phyloP scores from a whole-genome alignment of 140 eudicot species.

The Ambrosia hybrid region DNA sequence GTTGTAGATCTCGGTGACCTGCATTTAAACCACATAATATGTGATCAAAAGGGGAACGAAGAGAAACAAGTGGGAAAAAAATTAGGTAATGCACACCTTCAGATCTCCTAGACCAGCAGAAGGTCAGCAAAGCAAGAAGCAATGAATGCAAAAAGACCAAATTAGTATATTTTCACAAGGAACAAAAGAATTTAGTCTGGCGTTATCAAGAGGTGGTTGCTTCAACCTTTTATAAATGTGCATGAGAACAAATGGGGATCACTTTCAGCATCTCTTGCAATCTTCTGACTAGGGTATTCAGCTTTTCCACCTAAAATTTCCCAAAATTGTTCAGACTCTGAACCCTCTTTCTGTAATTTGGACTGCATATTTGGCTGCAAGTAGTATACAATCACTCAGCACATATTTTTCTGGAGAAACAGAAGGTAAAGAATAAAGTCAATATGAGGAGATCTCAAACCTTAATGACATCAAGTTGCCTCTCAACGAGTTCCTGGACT shows the following conservation, averaged over 20 bases:
- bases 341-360: constrained; percentile 81
- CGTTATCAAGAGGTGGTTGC: constrained; percentile 5
- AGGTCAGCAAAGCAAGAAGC: constrained; percentile 30
- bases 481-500: constrained; percentile 94
- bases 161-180: constrained; percentile 26
- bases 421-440: background rate
- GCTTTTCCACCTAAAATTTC: constrained; percentile 87
- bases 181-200: constrained; percentile 13
- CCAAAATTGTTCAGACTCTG: constrained; percentile 93
- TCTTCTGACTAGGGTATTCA: constrained; percentile 88
- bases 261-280: constrained; percentile 73
- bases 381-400: constrained; percentile 13
- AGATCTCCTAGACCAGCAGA: constrained; percentile 67
- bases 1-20: constrained; percentile 90
- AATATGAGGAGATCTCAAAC: constrained; percentile 33
- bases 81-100: constrained; percentile 59
- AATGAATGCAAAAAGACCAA: constrained; percentile 16
- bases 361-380: constrained; percentile 90
- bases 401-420: background rate
- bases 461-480: constrained; percentile 91
- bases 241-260: constrained; percentile 95
- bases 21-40: constrained; percentile 16
- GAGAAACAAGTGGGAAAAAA: background rate
- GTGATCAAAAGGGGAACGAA: constrained; percentile 1
- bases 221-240: constrained; percentile 63